Percentiles rank a stretch among this genome's conserved stretches.
phyloP scores from a whole-genome alignment of 768 basidiomycete species.

The Porphyrellus cyaneotinctus region DNA sequence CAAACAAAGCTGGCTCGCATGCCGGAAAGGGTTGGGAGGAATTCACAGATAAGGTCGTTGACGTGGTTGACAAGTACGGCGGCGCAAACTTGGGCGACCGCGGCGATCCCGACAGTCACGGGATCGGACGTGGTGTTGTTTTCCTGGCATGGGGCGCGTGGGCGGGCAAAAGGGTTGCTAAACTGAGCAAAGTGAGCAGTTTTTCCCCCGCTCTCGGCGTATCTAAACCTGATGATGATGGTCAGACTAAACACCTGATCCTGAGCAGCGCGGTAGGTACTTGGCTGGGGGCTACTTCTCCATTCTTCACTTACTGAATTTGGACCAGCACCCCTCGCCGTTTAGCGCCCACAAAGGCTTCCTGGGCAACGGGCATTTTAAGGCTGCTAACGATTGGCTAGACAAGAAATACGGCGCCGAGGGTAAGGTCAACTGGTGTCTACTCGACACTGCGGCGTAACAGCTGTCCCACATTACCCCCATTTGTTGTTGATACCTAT shows the following conservation, averaged over 20 bases:
- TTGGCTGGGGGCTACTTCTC: constrained; percentile 5
- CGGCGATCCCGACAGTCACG: constrained; percentile 36
- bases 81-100: constrained; percentile 57
- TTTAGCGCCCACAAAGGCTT: constrained; percentile 76
- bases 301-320: constrained; percentile 28
- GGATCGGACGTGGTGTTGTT: constrained; percentile 68
- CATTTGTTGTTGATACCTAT: constrained; percentile 27
- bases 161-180: constrained; percentile 79
- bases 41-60: constrained; percentile 82
- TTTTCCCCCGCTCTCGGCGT: constrained; percentile 9
- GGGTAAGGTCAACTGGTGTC: constrained; percentile 72
- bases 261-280: constrained; percentile 66
- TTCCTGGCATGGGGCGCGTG: constrained; percentile 91
- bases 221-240: constrained; percentile 20
- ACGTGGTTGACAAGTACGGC: constrained; percentile 71
- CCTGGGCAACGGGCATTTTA: constrained; percentile 87
- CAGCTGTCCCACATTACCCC: constrained; percentile 17
- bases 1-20: constrained; percentile 74
- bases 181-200: constrained; percentile 60
- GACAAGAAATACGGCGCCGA: constrained; percentile 70
- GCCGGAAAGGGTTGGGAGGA: constrained; percentile 85
- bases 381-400: constrained; percentile 83
- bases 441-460: constrained; percentile 30
- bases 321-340: constrained; percentile 77
- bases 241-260: constrained; percentile 75